Conservation (phyloP, 306 rosid genomes). For the Cucumis melo region DNA sequence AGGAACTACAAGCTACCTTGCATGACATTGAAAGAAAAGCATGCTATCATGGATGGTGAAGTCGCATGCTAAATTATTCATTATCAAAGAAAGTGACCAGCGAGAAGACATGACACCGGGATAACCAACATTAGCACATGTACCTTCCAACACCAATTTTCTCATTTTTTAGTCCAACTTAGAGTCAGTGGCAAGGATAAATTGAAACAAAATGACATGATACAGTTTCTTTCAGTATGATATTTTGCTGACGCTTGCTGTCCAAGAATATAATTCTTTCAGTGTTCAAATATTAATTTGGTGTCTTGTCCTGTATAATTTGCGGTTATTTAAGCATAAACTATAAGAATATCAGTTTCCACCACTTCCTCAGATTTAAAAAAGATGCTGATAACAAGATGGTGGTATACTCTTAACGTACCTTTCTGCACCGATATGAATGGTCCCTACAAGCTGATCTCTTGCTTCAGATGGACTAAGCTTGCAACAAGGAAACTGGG, state of each 20-base stretch:
- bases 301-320: not conserved
- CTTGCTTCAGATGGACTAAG: constrained; percentile 40
- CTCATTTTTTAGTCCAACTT: not conserved
- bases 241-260: not conserved
- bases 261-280: not conserved
- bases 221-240: not conserved
- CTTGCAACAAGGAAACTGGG: constrained; percentile 64
- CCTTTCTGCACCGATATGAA: constrained; percentile 95
- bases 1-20: not conserved
- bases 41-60: not conserved
- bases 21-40: constrained; percentile 13
- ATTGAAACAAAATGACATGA: not conserved
- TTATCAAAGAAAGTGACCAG: not conserved
- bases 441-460: constrained; percentile 80
- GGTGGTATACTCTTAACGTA: not conserved
- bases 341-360: not conserved
- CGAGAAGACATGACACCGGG: not conserved
- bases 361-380: not conserved
- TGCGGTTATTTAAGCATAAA: not conserved
- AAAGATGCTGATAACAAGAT: not conserved
- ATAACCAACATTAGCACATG: not conserved
- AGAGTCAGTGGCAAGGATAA: not conserved
- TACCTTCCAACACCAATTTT: not conserved
- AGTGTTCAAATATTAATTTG: not conserved
- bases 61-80: not conserved